Percentiles rank a stretch among this genome's conserved stretches.
phyloP scores from a whole-genome alignment of 139 green algal species.

The Coccomyxa sp. region DNA sequence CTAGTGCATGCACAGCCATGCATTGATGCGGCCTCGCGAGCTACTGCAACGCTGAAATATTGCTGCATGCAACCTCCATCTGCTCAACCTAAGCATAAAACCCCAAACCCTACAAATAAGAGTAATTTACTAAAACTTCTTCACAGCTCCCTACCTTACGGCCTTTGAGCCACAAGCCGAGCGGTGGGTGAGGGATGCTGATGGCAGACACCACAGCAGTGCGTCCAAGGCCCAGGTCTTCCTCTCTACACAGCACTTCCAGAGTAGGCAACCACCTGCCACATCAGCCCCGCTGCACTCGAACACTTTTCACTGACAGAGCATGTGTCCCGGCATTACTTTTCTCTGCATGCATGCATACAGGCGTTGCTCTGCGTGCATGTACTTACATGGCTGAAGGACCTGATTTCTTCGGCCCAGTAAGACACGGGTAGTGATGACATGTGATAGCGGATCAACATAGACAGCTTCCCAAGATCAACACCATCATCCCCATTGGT shows the following conservation, averaged over 20 bases:
- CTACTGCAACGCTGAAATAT: too few relatives aligned
- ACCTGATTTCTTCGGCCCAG: background rate
- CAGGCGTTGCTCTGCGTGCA: background rate
- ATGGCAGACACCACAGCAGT: slow-evolving; percentile 16
- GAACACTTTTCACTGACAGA: background rate
- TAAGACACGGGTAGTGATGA: background rate
- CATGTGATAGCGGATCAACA: too few relatives aligned
- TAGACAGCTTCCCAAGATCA: too few relatives aligned
- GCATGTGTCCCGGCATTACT: background rate
- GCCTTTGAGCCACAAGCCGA: slow-evolving; percentile 27
- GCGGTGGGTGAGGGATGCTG: slow-evolving; percentile 1
- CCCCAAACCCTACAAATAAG: background rate
- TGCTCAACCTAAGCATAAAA: background rate
- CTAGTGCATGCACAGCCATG: too few relatives aligned
- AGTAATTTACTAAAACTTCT: too few relatives aligned
- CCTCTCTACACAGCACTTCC: background rate
- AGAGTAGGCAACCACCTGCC: slow-evolving; percentile 5
- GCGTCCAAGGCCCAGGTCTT: slow-evolving; percentile 2
- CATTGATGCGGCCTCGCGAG: too few relatives aligned
- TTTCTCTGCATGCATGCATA: background rate
- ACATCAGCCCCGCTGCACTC: background rate
- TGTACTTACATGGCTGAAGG: background rate
- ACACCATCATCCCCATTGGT: too few relatives aligned
- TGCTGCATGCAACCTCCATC: too few relatives aligned
- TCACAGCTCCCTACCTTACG: slow-evolving; percentile 13